Evolutionary conservation across 73 alveolate species (phyloP).

Genomic region (Paraurostyla sp.): DNA sequence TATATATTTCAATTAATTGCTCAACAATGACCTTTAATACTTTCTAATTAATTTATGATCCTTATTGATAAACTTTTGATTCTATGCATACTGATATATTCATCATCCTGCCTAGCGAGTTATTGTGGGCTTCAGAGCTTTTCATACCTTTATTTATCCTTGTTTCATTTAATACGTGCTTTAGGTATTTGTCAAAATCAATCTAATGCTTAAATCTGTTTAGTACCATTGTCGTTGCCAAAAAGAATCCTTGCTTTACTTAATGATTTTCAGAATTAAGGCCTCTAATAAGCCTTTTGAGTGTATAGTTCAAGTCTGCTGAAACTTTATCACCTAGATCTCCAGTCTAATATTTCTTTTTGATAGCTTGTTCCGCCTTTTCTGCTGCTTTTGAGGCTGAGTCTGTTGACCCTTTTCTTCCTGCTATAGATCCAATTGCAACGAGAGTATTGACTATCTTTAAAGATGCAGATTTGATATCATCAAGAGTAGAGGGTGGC

Average conservation of each 20-base stretch:
- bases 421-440: slow-evolving; percentile 21
- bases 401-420: slow-evolving; percentile 37
- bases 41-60: slow-evolving; percentile 1
- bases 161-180: slow-evolving; percentile 45
- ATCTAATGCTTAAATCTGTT: slow-evolving; percentile 15
- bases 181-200: slow-evolving; percentile 50
- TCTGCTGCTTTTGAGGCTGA: slow-evolving; percentile 23
- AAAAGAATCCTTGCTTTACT: slow-evolving; percentile 58
- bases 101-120: slow-evolving; percentile 52
- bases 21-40: slow-evolving; percentile 52
- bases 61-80: background rate
- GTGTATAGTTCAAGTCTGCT: slow-evolving; percentile 52
- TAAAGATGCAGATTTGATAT: slow-evolving; percentile 6
- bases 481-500: slow-evolving; percentile 48
- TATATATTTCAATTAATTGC: slow-evolving; percentile 17
- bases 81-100: slow-evolving; percentile 45
- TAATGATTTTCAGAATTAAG: slow-evolving; percentile 45
- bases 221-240: slow-evolving; percentile 50
- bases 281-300: slow-evolving; percentile 54
- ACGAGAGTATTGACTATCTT: slow-evolving; percentile 47
- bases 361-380: background rate
- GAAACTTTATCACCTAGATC: slow-evolving; percentile 62
- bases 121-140: background rate
- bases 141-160: slow-evolving; percentile 17
- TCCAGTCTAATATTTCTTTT: slow-evolving; percentile 29